Evolutionary conservation across 495 filamentous ascomycete species (phyloP), one percentile per base, ranked within the genome.

Genomic region (Podospora conica): DNA sequence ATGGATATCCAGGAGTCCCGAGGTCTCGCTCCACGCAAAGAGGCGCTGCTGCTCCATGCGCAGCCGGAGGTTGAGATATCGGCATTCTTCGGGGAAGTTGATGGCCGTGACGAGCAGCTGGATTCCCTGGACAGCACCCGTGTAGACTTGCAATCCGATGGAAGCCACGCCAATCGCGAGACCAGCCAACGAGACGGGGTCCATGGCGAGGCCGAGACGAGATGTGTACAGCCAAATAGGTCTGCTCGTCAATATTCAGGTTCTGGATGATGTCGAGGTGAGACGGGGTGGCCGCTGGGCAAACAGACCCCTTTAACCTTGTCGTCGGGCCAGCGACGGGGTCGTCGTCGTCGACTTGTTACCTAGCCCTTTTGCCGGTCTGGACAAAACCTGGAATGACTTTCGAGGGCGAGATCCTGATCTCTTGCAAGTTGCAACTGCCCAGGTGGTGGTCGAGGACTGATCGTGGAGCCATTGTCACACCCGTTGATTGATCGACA

Each of bases 21-120:
- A 80, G 7, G 79, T 78, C 65, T 81, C 78, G 68, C 78, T 79
- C 79, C 78, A 81, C 22, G 79, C 78, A 66, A 80, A 80, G 25
- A 81, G 69, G 7, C 79, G 70, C 69, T 81, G 78, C 64, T 81
- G 78, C 65, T 81, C 79, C 76, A 80, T 77, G 33, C 77, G 74
- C 21, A 80, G 64, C 1, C 79, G 70, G 53, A 81, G 58, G 53
- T 80, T 80, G 53, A 80, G 73, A 63, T 81, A 80, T 57, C 71
- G 72, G 62, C 71, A 79, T 63, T 79, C 77, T 20, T 80, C 75
- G n/a, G 76, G 76, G 54, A 78, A 75, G 65, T 76, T 71, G 60
- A 74, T 63, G 25, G 79, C 79, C 10, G 79, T 81, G 27, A 80
- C 65, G n/a, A 81, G 71, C 20, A 79, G 70, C 66, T 79, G 77